phyloP scores from a whole-genome alignment of 2,329 filamentous ascomycete species.

The Colletotrichum lentis region DNA sequence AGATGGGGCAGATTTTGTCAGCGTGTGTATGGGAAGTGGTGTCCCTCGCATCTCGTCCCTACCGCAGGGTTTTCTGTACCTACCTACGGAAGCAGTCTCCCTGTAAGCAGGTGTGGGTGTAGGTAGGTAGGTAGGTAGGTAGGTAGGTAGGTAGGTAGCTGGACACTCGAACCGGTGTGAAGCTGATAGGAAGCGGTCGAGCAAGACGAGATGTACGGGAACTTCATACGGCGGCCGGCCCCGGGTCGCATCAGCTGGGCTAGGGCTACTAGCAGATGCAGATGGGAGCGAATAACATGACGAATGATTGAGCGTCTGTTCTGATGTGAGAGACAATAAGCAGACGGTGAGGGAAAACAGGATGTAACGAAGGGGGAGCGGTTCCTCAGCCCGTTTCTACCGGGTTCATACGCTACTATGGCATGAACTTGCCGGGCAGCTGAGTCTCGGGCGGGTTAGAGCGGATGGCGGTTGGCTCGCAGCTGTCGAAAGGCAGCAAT shows the following conservation, averaged over 20 bases:
- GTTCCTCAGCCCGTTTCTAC: neutral
- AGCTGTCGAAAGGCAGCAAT: neutral
- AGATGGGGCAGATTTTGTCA: neutral
- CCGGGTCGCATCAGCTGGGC: neutral
- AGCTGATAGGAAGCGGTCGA: neutral
- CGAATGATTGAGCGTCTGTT: neutral
- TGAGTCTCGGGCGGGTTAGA: neutral
- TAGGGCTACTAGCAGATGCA: too few species aligned
- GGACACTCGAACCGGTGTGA: neutral
- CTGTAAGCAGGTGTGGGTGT: neutral
- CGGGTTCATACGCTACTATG: neutral
- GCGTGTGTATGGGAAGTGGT: neutral
- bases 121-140: too few species aligned
- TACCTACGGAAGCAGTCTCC: too few species aligned
- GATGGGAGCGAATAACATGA: neutral
- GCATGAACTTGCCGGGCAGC: neutral
- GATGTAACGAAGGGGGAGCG: neutral
- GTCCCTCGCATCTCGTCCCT: neutral
- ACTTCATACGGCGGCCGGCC: slow-evolving; percentile 20
- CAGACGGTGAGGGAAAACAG: neutral
- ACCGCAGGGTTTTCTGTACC: too few species aligned
- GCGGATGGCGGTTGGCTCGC: neutral
- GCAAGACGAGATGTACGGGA: slow-evolving; percentile 17
- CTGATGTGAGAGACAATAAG: neutral
- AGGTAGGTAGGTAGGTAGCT: too few species aligned